Percentiles rank a stretch among this genome's conserved stretches.
Evolutionary conservation across 345 rosid species (phyloP).

Genomic region (Lumnitzera littorea): DNA sequence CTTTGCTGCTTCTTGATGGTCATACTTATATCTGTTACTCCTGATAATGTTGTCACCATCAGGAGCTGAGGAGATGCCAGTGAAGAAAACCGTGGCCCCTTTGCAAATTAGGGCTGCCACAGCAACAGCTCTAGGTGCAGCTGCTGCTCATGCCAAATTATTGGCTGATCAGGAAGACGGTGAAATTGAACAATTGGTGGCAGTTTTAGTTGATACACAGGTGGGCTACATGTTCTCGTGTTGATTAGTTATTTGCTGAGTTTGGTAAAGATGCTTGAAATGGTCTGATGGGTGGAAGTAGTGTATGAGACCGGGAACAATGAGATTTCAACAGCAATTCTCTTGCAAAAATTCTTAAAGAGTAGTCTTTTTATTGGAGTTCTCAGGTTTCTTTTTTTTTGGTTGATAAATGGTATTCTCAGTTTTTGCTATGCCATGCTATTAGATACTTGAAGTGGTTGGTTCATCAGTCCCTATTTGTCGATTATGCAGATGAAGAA

Average conservation of each 20-base stretch:
- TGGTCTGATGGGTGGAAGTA: no score
- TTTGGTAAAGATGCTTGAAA: no score
- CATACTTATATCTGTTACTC: conserved; percentile 4
- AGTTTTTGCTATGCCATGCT: not conserved
- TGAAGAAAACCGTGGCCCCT: conserved; percentile 38
- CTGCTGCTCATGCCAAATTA: conserved; percentile 71
- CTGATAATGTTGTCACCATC: conserved; percentile 11
- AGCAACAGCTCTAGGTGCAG: conserved; percentile 75
- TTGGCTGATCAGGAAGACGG: conserved; percentile 85
- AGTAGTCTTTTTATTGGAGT: not conserved
- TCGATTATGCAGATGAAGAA: conserved; percentile 51
- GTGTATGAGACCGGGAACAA: no score
- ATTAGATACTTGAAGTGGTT: not conserved
- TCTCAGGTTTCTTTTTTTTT: not conserved
- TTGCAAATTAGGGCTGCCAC: conserved; percentile 66
- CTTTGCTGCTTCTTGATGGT: not conserved
- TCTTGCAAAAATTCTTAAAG: not conserved
- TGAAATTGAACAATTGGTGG: conserved; percentile 59
- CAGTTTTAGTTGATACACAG: conserved; percentile 64
- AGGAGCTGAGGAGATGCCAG: conserved; percentile 34
- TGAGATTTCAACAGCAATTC: not conserved
- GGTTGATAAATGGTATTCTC: no score
- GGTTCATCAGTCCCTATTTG: conserved; percentile 5
- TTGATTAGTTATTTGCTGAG: not conserved
- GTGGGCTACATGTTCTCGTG: conserved; percentile 21